phyloP scores from a whole-genome alignment of 2,329 filamentous ascomycete species.

The Aspergillus sp. region DNA sequence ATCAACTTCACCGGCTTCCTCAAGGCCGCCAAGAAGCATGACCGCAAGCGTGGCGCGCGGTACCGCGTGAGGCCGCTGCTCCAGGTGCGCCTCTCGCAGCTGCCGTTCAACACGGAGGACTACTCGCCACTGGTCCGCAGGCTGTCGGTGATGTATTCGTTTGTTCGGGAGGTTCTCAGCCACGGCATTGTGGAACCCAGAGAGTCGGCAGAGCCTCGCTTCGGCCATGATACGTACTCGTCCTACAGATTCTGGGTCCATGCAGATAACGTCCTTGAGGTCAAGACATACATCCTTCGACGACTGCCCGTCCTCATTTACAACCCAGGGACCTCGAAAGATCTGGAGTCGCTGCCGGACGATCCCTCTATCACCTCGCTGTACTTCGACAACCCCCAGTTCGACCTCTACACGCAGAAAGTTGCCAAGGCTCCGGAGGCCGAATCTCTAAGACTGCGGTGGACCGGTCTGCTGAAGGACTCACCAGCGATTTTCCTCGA shows the following conservation, averaged over 20 bases:
- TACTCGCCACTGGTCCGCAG: constrained; percentile 82
- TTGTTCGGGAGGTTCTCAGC: constrained; percentile 68
- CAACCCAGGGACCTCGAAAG: constrained; percentile 73
- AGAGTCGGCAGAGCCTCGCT: constrained; percentile 37
- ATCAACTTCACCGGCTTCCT: constrained; percentile 97
- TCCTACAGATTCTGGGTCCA: constrained; percentile 98
- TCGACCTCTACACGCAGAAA: constrained; percentile 79
- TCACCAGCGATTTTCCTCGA: constrained; percentile 77
- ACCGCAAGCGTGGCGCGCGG: constrained; percentile 75
- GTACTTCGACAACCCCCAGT: constrained; percentile 85
- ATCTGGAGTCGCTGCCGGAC: constrained; percentile 63
- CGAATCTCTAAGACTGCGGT: constrained; percentile 74
- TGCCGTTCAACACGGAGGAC: constrained; percentile 91
- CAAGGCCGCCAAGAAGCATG: constrained; percentile 98
- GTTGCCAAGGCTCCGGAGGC: constrained; percentile 66
- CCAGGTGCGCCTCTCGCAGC: constrained; percentile 75
- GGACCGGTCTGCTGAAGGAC: constrained; percentile 76
- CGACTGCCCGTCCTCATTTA: constrained; percentile 87
- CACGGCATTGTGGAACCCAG: constrained; percentile 43
- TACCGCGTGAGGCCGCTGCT: constrained; percentile 89
- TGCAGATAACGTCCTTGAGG: constrained; percentile 86
- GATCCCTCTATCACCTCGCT: constrained; percentile 91
- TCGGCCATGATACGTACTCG: constrained; percentile 59
- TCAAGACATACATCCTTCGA: constrained; percentile 90
- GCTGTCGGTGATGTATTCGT: constrained; percentile 91